Evolutionary conservation across 768 basidiomycete genomes (phyloP).

Genomic region (Flagelloscypha sp.): DNA sequence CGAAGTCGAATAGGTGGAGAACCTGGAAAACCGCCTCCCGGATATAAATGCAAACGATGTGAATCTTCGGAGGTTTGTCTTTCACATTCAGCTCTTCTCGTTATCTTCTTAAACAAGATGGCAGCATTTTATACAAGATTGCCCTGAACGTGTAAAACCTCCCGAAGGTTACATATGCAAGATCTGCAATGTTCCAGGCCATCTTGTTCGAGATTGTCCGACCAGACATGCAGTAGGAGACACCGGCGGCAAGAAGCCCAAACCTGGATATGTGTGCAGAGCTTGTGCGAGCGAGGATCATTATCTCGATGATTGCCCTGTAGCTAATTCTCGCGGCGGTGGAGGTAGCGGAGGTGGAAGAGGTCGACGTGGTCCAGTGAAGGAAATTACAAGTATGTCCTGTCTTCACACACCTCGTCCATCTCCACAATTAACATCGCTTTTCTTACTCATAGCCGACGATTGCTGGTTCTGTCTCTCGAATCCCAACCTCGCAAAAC

Average conservation of each 20-base stretch:
- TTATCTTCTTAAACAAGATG: constrained; percentile 5
- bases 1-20: constrained; percentile 50
- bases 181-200: constrained; percentile 75
- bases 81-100: not conserved
- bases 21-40: constrained; percentile 52
- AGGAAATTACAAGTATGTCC: constrained; percentile 72
- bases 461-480: constrained; percentile 99
- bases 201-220: constrained; percentile 86
- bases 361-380: constrained; percentile 49
- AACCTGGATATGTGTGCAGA: constrained; percentile 80
- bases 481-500: constrained; percentile 91
- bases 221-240: constrained; percentile 69
- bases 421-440: not conserved
- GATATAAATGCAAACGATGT: constrained; percentile 73
- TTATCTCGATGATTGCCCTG: constrained; percentile 80
- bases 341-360: constrained; percentile 27
- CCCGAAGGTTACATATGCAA: constrained; percentile 84
- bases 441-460: constrained; percentile 44
- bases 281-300: constrained; percentile 86
- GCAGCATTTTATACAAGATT: constrained; percentile 71
- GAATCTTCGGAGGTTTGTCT: constrained; percentile 59
- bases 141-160: constrained; percentile 67
- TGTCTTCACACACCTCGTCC: not conserved
- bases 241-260: constrained; percentile 77
- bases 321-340: constrained; percentile 36